Evolutionary conservation across 208 protist species (phyloP).

Genomic region (Spongospora subterranea): DNA sequence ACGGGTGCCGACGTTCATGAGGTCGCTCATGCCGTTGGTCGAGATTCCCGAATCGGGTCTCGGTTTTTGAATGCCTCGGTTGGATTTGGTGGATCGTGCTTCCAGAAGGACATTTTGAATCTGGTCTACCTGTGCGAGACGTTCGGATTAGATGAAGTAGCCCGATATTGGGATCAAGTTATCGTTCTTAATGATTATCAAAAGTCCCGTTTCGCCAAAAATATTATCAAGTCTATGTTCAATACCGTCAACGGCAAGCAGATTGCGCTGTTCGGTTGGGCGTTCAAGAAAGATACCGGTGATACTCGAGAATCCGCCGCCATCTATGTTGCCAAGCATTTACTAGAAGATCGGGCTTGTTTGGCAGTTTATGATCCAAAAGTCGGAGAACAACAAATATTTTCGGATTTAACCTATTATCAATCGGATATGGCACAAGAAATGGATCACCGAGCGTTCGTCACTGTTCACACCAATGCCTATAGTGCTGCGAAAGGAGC

Average conservation of each 20-base stretch:
- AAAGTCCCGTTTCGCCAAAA: conserved; percentile 85
- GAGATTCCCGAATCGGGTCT: conserved; percentile 87
- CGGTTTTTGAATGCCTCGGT: conserved; percentile 89
- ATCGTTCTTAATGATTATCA: conserved; percentile 92
- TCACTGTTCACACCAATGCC: conserved; percentile 56
- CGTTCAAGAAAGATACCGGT: conserved; percentile 97
- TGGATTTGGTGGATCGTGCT: conserved; percentile 69
- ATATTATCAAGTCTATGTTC: conserved; percentile 86
- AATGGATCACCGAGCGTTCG: conserved; percentile 55
- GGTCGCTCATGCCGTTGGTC: conserved; percentile 66
- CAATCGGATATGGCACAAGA: conserved; percentile 55
- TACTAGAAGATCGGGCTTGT: conserved; percentile 86
- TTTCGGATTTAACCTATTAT: conserved; percentile 78
- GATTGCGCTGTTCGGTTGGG: conserved; percentile 90
- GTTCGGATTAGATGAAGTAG: conserved; percentile 86
- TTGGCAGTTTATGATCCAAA: conserved; percentile 96
- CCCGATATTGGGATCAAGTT: conserved; percentile 87
- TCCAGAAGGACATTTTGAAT: conserved; percentile 95
- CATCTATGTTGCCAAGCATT: conserved; percentile 82
- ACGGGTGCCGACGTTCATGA: conserved; percentile 75
- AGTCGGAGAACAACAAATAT: conserved; percentile 76
- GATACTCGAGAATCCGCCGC: conserved; percentile 91
- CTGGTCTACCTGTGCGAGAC: conserved; percentile 89
- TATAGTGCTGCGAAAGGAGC: conserved; percentile 80
- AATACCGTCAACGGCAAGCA: conserved; percentile 89